Base-by-base conservation (phyloP, 2,329 filamentous ascomycete species). In the Ophiostoma himal-ulmi region DNA sequence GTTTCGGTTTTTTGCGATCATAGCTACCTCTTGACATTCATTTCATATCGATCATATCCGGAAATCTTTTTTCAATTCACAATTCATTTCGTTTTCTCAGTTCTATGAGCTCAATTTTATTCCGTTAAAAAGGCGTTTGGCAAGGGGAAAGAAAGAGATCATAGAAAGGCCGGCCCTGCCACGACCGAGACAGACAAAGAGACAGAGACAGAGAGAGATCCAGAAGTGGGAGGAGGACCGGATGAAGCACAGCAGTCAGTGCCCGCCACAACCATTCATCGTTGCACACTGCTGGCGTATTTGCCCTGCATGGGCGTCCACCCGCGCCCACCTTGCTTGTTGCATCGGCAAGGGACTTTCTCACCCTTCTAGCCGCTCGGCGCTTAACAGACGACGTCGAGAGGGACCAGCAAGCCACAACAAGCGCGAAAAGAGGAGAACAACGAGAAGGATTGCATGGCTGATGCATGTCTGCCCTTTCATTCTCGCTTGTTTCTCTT, bases 331-430 rank as follows among this genome's bases (percentile, higher is more conserved):
- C 17, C 37, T 13, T 52, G 14, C 57, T 64, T 39, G 62, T 17
- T 65, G 36, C 62, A 65, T 65, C 36, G 34, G 20, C 34, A 22
- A 34, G 26, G 57, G 36, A 11, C 62, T 20, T 20, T 22, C 11
- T 3, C 7, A 13, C 20, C 20, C 4, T 13, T 3, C 4, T 39
- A 39, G 26, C 34, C 62, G 34, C n/a, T 22, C 17, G 65, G 65
- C 65, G 65, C 65, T 67, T 67, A 67, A 67, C 37, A 48, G 37
- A 67, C 39, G 65, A 48, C 65, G n/a, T 44, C 39, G 22, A 67
- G 39, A 67, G 65, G 65, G 30, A 2, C 65, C 65, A 67, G 65
- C 65, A 44, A 7, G 26, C 20, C 36, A n/a, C 62, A n/a, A 22
- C 36, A 65, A 39, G 62, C 62, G 62, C 62, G 62, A 39, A 22